Percentiles rank a stretch among this genome's conserved stretches.
Conservation (phyloP, 2,329 filamentous ascomycete species). For the Penicillium sp. region DNA sequence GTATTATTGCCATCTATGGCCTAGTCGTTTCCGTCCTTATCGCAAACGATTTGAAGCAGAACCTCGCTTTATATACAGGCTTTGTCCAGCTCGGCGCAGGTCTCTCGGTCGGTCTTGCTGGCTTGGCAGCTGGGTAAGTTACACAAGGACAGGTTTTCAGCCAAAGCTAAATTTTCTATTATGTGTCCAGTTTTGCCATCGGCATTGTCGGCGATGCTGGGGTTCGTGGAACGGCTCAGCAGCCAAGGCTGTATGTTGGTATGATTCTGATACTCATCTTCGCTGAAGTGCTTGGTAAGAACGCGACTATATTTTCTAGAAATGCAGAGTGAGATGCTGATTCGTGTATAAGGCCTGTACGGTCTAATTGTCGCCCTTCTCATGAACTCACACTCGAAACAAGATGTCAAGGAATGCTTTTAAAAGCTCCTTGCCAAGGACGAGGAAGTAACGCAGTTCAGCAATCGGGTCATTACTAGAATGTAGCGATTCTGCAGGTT, state of each 20-base stretch:
- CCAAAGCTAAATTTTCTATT: background rate
- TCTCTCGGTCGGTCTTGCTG: constrained; percentile 77
- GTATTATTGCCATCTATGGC: constrained; percentile 99
- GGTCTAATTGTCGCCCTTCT: constrained; percentile 97
- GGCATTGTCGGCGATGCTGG: constrained; percentile 70
- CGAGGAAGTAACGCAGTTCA: no score
- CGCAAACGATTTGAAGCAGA: constrained; percentile 73
- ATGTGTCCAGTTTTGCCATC: constrained; percentile 67
- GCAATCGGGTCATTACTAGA: no score
- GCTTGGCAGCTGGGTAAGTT: constrained; percentile 69
- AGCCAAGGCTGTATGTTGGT: constrained; percentile 76
- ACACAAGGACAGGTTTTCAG: no score
- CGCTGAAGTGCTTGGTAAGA: constrained; percentile 92
- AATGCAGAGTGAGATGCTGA: no score
- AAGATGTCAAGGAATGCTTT: no score
- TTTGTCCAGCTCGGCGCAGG: constrained; percentile 86
- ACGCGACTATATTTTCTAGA: background rate
- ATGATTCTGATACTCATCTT: constrained; percentile 99
- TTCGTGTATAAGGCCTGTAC: constrained; percentile 71
- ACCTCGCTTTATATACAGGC: constrained; percentile 72
- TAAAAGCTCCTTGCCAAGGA: no score
- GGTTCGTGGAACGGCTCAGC: constrained; percentile 54
- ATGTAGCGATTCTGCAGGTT: no score
- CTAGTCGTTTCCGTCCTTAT: constrained; percentile 89
- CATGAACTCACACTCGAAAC: constrained; percentile 93